Conservation (phyloP, 805 yeast species). For the Wickerhamomyces alni region DNA sequence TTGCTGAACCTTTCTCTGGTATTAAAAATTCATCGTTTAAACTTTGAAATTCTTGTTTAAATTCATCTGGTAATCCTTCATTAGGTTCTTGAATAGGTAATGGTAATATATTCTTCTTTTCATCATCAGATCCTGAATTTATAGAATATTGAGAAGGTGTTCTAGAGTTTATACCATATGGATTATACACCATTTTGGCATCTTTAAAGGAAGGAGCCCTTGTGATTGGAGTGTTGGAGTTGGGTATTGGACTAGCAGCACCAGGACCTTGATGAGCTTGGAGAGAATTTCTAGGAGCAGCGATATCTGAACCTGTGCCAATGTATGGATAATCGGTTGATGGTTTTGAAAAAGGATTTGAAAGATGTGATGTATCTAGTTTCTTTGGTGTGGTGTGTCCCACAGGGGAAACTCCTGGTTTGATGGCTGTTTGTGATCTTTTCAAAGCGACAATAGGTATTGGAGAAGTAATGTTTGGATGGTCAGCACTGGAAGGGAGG, state of each 20-base stretch:
- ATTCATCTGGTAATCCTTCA: conserved; percentile 48
- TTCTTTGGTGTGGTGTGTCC: neutral
- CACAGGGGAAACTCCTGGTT: neutral
- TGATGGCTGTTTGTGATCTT: neutral
- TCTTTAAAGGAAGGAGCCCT: conserved; percentile 7
- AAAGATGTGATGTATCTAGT: neutral
- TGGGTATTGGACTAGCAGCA: neutral
- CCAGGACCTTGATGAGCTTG: neutral
- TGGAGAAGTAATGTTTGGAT: neutral
- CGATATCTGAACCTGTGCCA: conserved; percentile 22
- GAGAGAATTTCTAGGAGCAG: conserved; percentile 18
- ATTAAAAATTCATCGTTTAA: conserved; percentile 51
- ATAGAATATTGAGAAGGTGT: conserved; percentile 22
- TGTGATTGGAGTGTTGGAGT: conserved; percentile 1
- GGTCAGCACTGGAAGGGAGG: no score
- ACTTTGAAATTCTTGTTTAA: conserved; percentile 41
- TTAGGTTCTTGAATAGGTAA: conserved; percentile 66
- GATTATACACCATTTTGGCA: conserved; percentile 55
- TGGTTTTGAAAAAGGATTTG: conserved; percentile 1
- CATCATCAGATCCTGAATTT: conserved; percentile 21
- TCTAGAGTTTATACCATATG: conserved; percentile 49
- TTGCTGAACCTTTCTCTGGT: conserved; percentile 29
- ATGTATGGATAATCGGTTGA: neutral
- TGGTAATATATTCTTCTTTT: conserved; percentile 44
- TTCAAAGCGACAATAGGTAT: neutral